Percentiles rank a stretch among this genome's conserved stretches.
Conservation (phyloP, 169 alveolate species). For the Eimeria sp. region DNA sequence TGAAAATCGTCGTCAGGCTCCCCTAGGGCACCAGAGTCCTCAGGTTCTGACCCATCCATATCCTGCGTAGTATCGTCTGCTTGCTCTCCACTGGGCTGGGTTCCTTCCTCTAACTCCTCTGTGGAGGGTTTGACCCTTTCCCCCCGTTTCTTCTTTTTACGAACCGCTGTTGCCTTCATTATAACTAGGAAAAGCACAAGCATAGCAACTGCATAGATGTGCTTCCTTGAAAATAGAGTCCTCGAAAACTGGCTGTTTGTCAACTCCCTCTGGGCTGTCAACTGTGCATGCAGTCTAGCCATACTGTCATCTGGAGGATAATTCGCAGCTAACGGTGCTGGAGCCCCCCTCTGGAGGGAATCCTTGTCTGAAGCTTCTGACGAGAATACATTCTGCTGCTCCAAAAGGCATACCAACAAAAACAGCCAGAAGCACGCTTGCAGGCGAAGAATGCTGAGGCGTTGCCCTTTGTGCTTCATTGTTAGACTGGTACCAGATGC, state of each 20-base stretch:
- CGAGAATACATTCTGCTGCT: not conserved
- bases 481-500: not conserved
- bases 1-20: not conserved
- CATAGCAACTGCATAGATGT: not conserved
- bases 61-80: not conserved
- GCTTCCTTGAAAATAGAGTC: not conserved
- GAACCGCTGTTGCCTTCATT: not conserved
- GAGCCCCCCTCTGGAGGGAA: no score
- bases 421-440: not conserved
- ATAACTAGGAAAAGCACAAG: not conserved
- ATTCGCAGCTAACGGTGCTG: not conserved
- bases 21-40: not conserved
- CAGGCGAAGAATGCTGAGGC: not conserved
- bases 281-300: not conserved
- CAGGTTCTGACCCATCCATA: no score
- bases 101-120: not conserved
- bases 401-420: not conserved
- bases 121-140: not conserved
- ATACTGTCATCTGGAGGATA: not conserved
- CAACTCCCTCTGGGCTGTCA: not conserved
- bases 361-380: not conserved
- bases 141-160: not conserved
- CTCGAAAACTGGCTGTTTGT: not conserved
- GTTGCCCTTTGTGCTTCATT: not conserved
- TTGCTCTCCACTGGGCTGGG: no score